These are phyloP conservation scores for Claviceps capensis DNA, from an alignment of 2,329 filamentous ascomycete species.

Conservation along the genomic window DNA sequence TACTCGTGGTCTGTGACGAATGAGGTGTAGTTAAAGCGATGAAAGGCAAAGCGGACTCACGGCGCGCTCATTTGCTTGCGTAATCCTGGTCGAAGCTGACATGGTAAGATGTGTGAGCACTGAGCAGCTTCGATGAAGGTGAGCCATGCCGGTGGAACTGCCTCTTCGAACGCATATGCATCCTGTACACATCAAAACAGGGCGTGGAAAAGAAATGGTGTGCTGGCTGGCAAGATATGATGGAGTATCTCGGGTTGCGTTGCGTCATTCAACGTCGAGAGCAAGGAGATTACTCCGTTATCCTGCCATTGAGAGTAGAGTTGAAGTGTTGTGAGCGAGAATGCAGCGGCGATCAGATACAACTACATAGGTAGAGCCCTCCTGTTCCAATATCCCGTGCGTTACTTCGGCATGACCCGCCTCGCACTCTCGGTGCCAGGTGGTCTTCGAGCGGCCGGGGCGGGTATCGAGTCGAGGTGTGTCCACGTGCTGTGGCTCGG, in stretches of 20 bases:
- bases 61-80: conserved; percentile 2
- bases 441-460: conserved; percentile 5
- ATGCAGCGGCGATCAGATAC: too few species aligned
- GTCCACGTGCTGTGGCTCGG: background rate
- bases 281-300: too few species aligned
- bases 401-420: background rate
- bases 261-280: too few species aligned
- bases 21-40: conserved; percentile 1
- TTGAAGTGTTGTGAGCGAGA: too few species aligned
- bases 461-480: conserved; percentile 8
- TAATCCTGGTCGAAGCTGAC: conserved; percentile 7
- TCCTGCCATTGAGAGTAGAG: too few species aligned
- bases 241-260: too few species aligned
- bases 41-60: background rate
- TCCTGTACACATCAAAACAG: background rate
- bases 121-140: conserved; percentile 5
- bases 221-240: too few species aligned
- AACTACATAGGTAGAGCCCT: too few species aligned
- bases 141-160: conserved; percentile 6
- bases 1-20: conserved; percentile 4
- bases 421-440: background rate
- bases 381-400: too few species aligned
- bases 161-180: conserved; percentile 2
- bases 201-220: background rate
- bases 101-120: conserved; percentile 3